A percentile compares a stretch with the other conserved stretches of the same genome.
These are phyloP conservation scores for Ustilago bromivora DNA, from an alignment of 1,284 basidiomycete genomes.

Conservation along the genomic window DNA sequence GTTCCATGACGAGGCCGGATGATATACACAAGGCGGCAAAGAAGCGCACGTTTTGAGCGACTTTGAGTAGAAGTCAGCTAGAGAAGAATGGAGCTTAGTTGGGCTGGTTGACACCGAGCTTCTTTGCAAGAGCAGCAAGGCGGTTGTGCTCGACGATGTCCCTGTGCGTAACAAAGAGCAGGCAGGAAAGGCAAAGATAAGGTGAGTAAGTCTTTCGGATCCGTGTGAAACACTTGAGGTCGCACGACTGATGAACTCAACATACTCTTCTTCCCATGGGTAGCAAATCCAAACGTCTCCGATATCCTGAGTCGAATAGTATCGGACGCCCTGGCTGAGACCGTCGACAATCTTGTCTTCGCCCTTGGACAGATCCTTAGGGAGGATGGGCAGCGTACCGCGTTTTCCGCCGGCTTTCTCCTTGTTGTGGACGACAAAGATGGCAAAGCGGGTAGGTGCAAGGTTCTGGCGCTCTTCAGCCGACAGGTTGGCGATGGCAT, in stretches of 20 bases:
- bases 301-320: slow-evolving; percentile 67
- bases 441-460: slow-evolving; percentile 67
- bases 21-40: slow-evolving; percentile 31
- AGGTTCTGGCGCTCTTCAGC: slow-evolving; percentile 57
- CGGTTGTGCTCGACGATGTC: slow-evolving; percentile 69
- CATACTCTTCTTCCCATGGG: slow-evolving; percentile 64
- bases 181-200: background rate
- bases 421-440: slow-evolving; percentile 70
- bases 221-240: background rate
- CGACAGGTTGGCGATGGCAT: slow-evolving; percentile 55
- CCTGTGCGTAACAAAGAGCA: background rate
- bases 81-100: slow-evolving; percentile 11
- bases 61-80: background rate
- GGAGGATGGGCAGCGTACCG: slow-evolving; percentile 63
- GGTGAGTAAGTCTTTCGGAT: background rate
- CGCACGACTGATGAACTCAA: background rate
- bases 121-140: slow-evolving; percentile 65
- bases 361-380: slow-evolving; percentile 44
- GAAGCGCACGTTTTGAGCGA: slow-evolving; percentile 4
- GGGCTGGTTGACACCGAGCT: slow-evolving; percentile 54
- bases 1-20: slow-evolving; percentile 31
- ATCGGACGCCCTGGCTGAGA: slow-evolving; percentile 64
- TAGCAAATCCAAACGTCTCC: slow-evolving; percentile 68
- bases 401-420: slow-evolving; percentile 62
- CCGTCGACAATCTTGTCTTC: slow-evolving; percentile 58